Base-by-base conservation (phyloP, 495 filamentous ascomycete species). In the Penicillium ucsense region DNA sequence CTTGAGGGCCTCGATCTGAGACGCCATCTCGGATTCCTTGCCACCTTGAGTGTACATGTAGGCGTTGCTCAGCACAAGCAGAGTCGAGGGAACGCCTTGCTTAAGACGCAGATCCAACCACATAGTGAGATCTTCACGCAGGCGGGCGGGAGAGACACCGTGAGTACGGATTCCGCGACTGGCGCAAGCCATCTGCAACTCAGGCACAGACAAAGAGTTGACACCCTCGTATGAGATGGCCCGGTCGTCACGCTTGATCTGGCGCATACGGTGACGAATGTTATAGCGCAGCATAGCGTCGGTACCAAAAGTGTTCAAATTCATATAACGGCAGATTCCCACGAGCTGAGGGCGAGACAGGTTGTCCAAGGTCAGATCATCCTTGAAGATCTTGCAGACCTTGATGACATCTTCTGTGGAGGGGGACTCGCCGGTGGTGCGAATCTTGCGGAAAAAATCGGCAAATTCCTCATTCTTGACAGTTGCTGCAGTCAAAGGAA, bases 341-440 rank as follows among this genome's bases (percentile, higher is more conserved):
- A 99, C 92, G 34, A 99, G 74, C 63, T 99, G 92, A 11, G 92
- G 91, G 42, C 92, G 80, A 3, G 91, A 96, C 56, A 99, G 69
- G 65, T 97, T 97, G 80, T 99, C 92, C 10, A 99, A 78, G 0
- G 92, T 99, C 50, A 99, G 60, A 63, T 99, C 92, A 66, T 99
- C 92, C 68, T 92, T 95, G 77, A 99, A 99, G 59, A 95, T 84
- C 77, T 99, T 94, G 83, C 94, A 97, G 46, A 99, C 92, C 71
- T 90, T 95, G 70, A 99, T 95, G 50, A 99, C 86, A 61, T 97
- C 92, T 50, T 85, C 79, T 37, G 81, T 81, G 9, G 87, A 89
- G 0, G 94, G 94, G 29, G 80, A 69, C 71, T 97, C 91, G 30
- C 90, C 94, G 4, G 89, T 96, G 11, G 86, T 77, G 38, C 92